Percentiles rank a stretch among this genome's conserved stretches.
Evolutionary conservation across 2,329 filamentous ascomycete species (phyloP).

Genomic region (Xenosphaeropsis pyriputrescens): DNA sequence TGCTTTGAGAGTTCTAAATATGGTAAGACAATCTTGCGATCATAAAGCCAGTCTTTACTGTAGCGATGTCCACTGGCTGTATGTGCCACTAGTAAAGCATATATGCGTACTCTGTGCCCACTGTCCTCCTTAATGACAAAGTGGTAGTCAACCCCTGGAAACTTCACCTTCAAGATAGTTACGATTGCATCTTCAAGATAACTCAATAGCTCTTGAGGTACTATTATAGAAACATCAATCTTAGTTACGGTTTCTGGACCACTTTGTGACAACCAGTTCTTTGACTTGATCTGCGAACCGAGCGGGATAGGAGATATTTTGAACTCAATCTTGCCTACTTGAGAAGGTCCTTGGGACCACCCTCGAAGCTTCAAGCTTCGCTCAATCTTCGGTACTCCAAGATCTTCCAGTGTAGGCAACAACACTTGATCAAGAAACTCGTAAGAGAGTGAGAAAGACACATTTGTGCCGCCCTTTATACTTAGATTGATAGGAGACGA

Average conservation of each 20-base stretch:
- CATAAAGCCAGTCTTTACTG: slow-evolving; percentile 32
- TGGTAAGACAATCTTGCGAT: slow-evolving; percentile 20
- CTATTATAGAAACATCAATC: slow-evolving; percentile 35
- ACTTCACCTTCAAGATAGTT: slow-evolving; percentile 23
- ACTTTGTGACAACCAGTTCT: slow-evolving; percentile 9
- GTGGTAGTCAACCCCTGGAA: slow-evolving; percentile 26
- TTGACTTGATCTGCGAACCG: slow-evolving; percentile 22
- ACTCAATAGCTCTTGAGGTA: slow-evolving; percentile 27
- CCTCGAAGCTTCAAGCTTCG: slow-evolving; percentile 28
- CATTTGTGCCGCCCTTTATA: slow-evolving; percentile 44
- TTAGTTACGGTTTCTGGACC: slow-evolving; percentile 21
- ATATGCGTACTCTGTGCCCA: slow-evolving; percentile 32
- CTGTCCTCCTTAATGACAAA: slow-evolving; percentile 36
- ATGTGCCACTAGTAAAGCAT: slow-evolving; percentile 39
- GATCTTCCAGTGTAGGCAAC: slow-evolving; percentile 35
- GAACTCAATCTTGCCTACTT: slow-evolving; percentile 24
- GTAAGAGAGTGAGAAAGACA: slow-evolving; percentile 38
- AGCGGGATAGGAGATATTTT: slow-evolving; percentile 24
- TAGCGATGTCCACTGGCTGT: slow-evolving; percentile 29
- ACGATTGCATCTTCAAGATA: slow-evolving; percentile 25
- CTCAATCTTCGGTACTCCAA: slow-evolving; percentile 29
- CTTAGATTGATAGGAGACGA: slow-evolving; percentile 29
- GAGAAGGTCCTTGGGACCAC: slow-evolving; percentile 24
- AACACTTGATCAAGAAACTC: slow-evolving; percentile 50
- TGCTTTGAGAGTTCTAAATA: slow-evolving; percentile 18